Evolutionary conservation across 768 basidiomycete species (phyloP), one percentile per base, ranked within the genome.

Genomic region (Lentinula edodes): DNA sequence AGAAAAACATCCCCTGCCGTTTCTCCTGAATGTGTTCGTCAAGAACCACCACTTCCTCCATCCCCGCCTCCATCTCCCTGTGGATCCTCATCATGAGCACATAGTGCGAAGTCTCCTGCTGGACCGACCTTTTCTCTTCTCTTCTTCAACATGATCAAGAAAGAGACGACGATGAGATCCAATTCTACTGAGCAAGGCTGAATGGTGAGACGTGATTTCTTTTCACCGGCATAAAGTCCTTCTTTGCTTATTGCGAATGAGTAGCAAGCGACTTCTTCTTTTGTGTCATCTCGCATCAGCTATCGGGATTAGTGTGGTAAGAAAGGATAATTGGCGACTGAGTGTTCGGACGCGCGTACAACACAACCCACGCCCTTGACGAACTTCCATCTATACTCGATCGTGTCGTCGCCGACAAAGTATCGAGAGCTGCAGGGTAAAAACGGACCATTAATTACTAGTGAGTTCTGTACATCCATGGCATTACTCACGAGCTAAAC

Each of bases 71-170:
- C 77, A 42, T 77, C 77, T 13, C 76, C 77, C 41, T 72, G 69
- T 0, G 73, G 74, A 59, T 80, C 78, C 45, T 75, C 76, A 58
- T 75, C 74, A 61, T 73, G 68, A 18, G 66, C 67, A 42, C 61
- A 63, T 32, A 69, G 46, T 34, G 62, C 62, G 18, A 68, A 66
- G 6, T 73, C 71, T 62, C 28, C 28, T 28, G 28, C 28, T 28
- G 76, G 74, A 7, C 72, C 75, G 1, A 67, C 68, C 52, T 69
- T 69, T 46, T 80, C 80, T 18, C 80, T 75, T 45, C 80, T 72
- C 66, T 81, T 81, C 71, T 78, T 82, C 72, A 83, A 83, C 75
- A 83, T 76, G 60, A 86, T 76, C 59, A 84, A 64, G 63, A 84
- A 84, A 16, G 84, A 81, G 28, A 84, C 69, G 12, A 85, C 70